Evolutionary conservation across 768 basidiomycete species (phyloP), one percentile per base, ranked within the genome.

Genomic region (Zangia roseola): DNA sequence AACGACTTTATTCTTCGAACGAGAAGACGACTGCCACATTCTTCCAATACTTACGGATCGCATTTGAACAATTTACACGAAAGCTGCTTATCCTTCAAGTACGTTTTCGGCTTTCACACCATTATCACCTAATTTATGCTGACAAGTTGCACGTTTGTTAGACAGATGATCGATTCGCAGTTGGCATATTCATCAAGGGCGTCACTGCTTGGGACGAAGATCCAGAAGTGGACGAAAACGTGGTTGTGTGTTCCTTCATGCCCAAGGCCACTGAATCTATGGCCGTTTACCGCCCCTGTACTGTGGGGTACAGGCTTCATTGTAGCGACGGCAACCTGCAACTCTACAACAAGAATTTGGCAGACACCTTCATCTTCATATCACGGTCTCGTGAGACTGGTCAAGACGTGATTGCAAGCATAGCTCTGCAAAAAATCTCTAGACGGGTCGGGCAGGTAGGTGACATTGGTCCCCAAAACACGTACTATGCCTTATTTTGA

Each of bases 141-240:
- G n/a, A n/a, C n/a, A n/a, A n/a, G n/a, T n/a, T n/a, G n/a, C n/a
- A n/a, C n/a, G n/a, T n/a, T n/a, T n/a, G 3, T 20, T 37, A 86
- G 84, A 79, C 79, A 1, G 82, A 84, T 49, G 74, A 79, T 20
- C 72, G 84, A 5, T 85, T 86, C 54, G 67, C 81, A 1, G 63
- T 84, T 21, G 83, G 81, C 0, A 77, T 87, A 12, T 86, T 86
- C 61, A 79, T 86, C 61, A 69, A 79, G 34, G 83, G 84, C 4
- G 62, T 74, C 2, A 74, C 84, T 17, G 67, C 74, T 20, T 83
- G 83, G 79, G 75, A 76, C 40, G 79, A 80, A 56, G 79, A 84
- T 49, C 76, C 79, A 0, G 76, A 80, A 41, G 75, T 84, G 16
- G 72, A 75, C 38, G 69, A 82, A 19, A 81, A 82, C 39, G 76